Conservation (phyloP, 495 filamentous ascomycete genomes). For the Hyaloscypha variabilis region DNA sequence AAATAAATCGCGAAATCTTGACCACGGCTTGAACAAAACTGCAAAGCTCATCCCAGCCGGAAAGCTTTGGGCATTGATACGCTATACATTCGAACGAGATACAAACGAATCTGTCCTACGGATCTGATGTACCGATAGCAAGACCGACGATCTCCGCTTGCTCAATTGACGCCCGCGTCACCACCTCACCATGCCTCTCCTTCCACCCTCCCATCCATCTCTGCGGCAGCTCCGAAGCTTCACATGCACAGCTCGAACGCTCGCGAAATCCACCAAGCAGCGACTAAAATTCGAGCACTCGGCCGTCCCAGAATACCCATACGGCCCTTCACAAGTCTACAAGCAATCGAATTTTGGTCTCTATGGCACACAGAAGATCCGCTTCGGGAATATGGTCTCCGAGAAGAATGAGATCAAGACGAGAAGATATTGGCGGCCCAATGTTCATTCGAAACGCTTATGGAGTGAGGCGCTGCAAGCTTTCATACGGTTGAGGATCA, state of each 20-base stretch:
- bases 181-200: conserved; percentile 26
- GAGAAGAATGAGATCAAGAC: conserved; percentile 78
- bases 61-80: neutral
- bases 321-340: conserved; percentile 75
- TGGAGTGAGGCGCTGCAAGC: conserved; percentile 67
- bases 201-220: conserved; percentile 22
- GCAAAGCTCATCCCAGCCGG: neutral
- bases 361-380: conserved; percentile 76
- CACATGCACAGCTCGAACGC: conserved; percentile 34
- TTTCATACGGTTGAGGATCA: conserved; percentile 73
- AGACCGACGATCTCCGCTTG: neutral
- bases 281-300: conserved; percentile 36
- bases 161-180: conserved; percentile 5
- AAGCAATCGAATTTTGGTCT: conserved; percentile 88
- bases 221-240: conserved; percentile 26
- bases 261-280: conserved; percentile 42
- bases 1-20: neutral
- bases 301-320: conserved; percentile 75
- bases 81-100: too few species aligned
- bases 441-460: conserved; percentile 78
- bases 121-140: conserved; percentile 2
- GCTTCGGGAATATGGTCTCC: conserved; percentile 91
- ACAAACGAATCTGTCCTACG: too few species aligned
- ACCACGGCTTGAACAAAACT: neutral
- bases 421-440: conserved; percentile 83